Percentiles rank a stretch among this genome's conserved stretches.
These are phyloP conservation scores for Pneumocystis oryctolagi DNA, from an alignment of 1,139 yeast genomes.

Conservation along the genomic window DNA sequence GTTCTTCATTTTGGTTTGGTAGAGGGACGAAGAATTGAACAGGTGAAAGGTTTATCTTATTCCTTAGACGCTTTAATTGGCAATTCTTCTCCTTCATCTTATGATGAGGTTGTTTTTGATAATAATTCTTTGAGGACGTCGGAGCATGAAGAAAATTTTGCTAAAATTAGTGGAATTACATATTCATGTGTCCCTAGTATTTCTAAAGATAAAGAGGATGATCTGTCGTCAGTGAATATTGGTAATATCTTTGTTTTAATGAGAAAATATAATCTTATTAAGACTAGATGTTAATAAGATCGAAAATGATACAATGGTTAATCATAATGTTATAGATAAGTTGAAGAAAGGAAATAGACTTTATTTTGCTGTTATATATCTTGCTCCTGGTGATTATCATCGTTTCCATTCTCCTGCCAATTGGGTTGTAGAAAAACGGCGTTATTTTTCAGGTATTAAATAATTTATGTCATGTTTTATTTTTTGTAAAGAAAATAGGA, in stretches of 20 bases:
- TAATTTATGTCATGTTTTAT: neutral
- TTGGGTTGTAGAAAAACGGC: conserved; percentile 88
- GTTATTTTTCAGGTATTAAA: conserved; percentile 70
- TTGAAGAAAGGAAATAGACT: conserved; percentile 39
- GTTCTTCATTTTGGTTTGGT: conserved; percentile 75
- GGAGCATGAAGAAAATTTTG: conserved; percentile 41
- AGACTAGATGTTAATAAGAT: conserved; percentile 11
- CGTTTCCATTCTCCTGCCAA: conserved; percentile 91
- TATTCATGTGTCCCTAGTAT: conserved; percentile 56
- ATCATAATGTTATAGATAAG: conserved; percentile 3
- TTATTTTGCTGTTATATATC: conserved; percentile 78
- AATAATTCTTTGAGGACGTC: conserved; percentile 3
- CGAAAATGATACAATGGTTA: conserved; percentile 11
- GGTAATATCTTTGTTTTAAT: neutral
- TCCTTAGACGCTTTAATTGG: conserved; percentile 84
- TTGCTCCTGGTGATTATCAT: conserved; percentile 98
- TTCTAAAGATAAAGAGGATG: conserved; percentile 32
- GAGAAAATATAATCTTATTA: conserved; percentile 3
- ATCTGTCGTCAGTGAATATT: conserved; percentile 9
- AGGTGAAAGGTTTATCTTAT: conserved; percentile 92
- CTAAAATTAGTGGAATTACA: conserved; percentile 58
- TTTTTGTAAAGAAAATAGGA: neutral
- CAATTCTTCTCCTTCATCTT: conserved; percentile 23
- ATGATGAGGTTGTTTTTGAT: conserved; percentile 15
- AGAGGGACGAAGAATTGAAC: conserved; percentile 62